A percentile compares a stretch with the other conserved stretches of the same genome.
Evolutionary conservation across 2,329 filamentous ascomycete genomes (phyloP).

Genomic region (Hirsutella rhossiliensis): DNA sequence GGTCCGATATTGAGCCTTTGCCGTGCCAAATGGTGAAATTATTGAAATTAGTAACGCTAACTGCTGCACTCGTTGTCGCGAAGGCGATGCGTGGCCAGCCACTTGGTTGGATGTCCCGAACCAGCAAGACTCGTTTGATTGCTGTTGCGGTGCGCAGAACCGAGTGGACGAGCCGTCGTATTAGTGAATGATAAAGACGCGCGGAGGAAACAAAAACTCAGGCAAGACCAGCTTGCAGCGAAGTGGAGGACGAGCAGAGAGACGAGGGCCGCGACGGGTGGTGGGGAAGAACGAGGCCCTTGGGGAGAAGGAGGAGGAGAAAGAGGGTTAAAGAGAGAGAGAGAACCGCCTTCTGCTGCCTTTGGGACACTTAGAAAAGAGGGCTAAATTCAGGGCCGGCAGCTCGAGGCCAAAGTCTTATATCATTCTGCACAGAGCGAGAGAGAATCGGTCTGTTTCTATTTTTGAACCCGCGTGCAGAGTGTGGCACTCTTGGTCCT

Average conservation of each 20-base stretch:
- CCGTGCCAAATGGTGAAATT: not conserved
- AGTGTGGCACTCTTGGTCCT: conserved; percentile 3
- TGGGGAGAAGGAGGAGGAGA: not conserved
- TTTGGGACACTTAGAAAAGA: conserved; percentile 10
- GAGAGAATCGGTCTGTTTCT: conserved; percentile 14
- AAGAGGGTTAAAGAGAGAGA: not conserved
- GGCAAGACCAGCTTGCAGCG: conserved; percentile 50
- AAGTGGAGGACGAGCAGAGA: conserved; percentile 8
- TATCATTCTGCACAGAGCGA: conserved; percentile 24
- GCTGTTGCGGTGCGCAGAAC: not conserved
- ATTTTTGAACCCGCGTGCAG: conserved; percentile 22
- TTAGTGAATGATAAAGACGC: not conserved
- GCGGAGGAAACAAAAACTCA: conserved; percentile 32
- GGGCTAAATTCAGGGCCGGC: conserved; percentile 25
- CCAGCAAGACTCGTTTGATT: not conserved
- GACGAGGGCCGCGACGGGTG: conserved; percentile 9
- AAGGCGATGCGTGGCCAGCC: not conserved
- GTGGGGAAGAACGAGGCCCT: not conserved
- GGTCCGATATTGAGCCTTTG: not conserved
- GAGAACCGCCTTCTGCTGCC: not conserved
- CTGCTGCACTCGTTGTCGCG: not conserved
- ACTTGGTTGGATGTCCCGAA: not conserved
- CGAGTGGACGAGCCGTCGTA: not conserved
- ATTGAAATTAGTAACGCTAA: not conserved
- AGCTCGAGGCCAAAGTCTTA: conserved; percentile 42